Conservation (phyloP, 2,329 filamentous ascomycete species). For the Hortaea sp. region DNA sequence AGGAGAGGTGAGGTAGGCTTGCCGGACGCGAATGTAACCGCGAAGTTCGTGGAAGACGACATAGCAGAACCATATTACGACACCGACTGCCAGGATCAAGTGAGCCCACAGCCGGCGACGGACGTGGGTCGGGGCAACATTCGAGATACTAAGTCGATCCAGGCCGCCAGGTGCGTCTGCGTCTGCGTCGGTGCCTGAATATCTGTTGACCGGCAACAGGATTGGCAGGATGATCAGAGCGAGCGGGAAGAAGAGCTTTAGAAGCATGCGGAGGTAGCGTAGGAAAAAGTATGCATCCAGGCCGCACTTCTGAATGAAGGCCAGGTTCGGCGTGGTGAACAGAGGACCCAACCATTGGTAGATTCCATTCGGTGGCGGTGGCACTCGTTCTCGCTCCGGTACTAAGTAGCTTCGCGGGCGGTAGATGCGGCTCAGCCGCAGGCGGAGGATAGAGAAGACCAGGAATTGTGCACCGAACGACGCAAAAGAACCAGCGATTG, state of each 20-base stretch:
- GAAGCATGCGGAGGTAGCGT: conserved; percentile 73
- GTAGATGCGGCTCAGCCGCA: conserved; percentile 76
- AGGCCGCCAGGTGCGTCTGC: conserved; percentile 50
- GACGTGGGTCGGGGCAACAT: conserved; percentile 58
- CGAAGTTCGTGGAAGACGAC: conserved; percentile 79
- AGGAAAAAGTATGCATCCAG: conserved; percentile 97
- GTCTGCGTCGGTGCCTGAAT: conserved; percentile 48
- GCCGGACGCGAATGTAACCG: conserved; percentile 84
- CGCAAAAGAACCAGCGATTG: conserved; percentile 24
- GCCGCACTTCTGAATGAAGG: conserved; percentile 90
- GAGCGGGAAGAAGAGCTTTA: conserved; percentile 86
- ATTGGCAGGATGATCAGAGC: conserved; percentile 71
- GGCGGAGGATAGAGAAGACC: conserved; percentile 66
- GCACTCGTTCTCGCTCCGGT: conserved; percentile 70
- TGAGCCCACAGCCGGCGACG: conserved; percentile 69
- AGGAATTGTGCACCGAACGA: conserved; percentile 42
- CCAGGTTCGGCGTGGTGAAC: conserved; percentile 63
- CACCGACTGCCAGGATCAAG: conserved; percentile 63
- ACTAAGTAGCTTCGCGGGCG: conserved; percentile 81
- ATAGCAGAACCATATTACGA: conserved; percentile 75
- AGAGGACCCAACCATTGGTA: conserved; percentile 45
- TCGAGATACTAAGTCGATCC: conserved; percentile 79
- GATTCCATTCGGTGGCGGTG: conserved; percentile 55
- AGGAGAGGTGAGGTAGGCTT: conserved; percentile 88
- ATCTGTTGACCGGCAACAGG: conserved; percentile 72